Conservation (phyloP, 2,329 filamentous ascomycete species). For the Paraconiothyrium brasiliense region DNA sequence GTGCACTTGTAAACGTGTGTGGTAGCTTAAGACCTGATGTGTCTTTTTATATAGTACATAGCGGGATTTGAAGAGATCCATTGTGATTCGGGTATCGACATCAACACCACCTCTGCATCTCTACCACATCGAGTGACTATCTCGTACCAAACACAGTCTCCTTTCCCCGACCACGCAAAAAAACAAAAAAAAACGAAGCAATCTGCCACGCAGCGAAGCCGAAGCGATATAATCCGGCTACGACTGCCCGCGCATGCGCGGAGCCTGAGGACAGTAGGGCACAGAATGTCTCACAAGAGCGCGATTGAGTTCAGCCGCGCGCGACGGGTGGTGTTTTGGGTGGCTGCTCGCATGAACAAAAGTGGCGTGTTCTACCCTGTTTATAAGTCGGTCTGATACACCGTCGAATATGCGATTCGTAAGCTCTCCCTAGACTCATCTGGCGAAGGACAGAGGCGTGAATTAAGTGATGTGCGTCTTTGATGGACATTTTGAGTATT, state of each 20-base stretch:
- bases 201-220: neutral
- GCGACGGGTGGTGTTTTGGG: conserved; percentile 20
- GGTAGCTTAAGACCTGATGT: too few relatives aligned
- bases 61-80: too few relatives aligned
- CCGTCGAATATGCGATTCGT: neutral
- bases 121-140: neutral
- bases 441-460: neutral
- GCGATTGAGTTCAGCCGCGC: neutral
- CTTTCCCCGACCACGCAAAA: neutral
- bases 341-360: conserved; percentile 21
- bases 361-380: conserved; percentile 15
- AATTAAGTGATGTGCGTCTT: neutral
- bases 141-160: neutral
- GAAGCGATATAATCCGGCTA: neutral
- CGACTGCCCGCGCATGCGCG: neutral
- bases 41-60: too few relatives aligned
- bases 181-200: neutral
- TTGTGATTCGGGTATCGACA: neutral
- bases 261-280: conserved; percentile 3
- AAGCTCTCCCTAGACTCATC: neutral
- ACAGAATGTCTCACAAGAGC: conserved; percentile 15
- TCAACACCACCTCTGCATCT: neutral
- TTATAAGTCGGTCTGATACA: neutral
- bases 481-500: conserved; percentile 6
- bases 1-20: neutral